Evolutionary conservation across 1,284 basidiomycete species (phyloP).

Genomic region (Leccinum ponderosum): DNA sequence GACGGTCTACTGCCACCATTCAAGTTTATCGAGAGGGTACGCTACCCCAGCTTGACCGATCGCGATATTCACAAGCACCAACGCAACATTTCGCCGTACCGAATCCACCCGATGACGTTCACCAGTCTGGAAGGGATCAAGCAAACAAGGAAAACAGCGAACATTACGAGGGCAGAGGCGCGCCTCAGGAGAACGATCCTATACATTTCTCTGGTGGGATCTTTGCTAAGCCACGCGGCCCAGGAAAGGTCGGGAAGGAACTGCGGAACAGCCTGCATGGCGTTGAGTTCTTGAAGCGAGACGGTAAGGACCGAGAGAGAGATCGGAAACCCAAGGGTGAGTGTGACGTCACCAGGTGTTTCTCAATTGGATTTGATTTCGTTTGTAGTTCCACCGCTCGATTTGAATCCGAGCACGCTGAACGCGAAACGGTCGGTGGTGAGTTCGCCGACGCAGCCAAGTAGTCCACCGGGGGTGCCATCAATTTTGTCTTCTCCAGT

Average conservation of each 20-base stretch:
- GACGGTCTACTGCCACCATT: conserved; percentile 3
- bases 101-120: conserved; percentile 17
- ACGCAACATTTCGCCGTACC: conserved; percentile 10
- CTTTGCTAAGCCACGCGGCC: conserved; percentile 41
- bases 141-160: conserved; percentile 57
- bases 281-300: conserved; percentile 35
- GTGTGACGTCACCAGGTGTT: conserved; percentile 20
- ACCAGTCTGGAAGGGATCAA: conserved; percentile 22
- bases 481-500: conserved; percentile 43
- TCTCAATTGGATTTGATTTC: background rate
- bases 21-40: conserved; percentile 15
- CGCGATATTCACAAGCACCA: conserved; percentile 12
- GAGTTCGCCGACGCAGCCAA: conserved; percentile 35
- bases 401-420: conserved; percentile 31
- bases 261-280: conserved; percentile 48
- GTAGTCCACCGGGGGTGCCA: conserved; percentile 22
- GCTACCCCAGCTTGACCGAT: conserved; percentile 13
- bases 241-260: conserved; percentile 47
- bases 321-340: conserved; percentile 56
- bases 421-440: conserved; percentile 41
- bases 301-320: conserved; percentile 49
- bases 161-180: conserved; percentile 6
- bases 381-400: conserved; percentile 37
- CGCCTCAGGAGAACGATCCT: conserved; percentile 23
- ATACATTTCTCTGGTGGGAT: conserved; percentile 35